Conservation (phyloP, 352 stramenopile genomes). For the Nothophytophthora sp. region DNA sequence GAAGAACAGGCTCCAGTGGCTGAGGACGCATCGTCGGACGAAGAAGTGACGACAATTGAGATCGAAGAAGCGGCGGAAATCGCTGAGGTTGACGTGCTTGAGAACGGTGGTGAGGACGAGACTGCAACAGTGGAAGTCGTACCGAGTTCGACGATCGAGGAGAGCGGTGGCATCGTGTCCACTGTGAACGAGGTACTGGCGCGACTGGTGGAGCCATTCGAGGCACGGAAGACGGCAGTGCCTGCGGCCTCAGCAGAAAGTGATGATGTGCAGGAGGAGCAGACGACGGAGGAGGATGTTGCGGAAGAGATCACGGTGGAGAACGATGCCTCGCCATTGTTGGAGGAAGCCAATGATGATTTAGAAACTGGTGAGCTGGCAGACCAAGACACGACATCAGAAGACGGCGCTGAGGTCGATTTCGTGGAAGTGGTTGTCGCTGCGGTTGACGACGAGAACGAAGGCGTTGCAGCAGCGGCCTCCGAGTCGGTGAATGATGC, state of each 20-base stretch:
- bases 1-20: neutral
- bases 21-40: neutral
- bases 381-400: no score
- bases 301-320: neutral
- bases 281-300: no score
- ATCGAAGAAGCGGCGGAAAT: neutral
- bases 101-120: neutral
- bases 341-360: no score
- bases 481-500: no score
- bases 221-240: constrained; percentile 18
- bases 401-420: no score
- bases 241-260: constrained; percentile 1
- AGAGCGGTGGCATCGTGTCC: constrained; percentile 14
- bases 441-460: no score
- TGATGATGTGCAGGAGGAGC: constrained; percentile 2
- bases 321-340: no score
- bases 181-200: constrained; percentile 31
- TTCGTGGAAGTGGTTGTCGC: no score
- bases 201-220: constrained; percentile 29
- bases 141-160: neutral
- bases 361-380: no score
- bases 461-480: no score
- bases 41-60: neutral
- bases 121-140: constrained; percentile 1
- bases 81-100: no score